These are phyloP conservation scores for Leucoagaricus sp. DNA, from an alignment of 1,284 basidiomycete genomes.

Conservation along the genomic window DNA sequence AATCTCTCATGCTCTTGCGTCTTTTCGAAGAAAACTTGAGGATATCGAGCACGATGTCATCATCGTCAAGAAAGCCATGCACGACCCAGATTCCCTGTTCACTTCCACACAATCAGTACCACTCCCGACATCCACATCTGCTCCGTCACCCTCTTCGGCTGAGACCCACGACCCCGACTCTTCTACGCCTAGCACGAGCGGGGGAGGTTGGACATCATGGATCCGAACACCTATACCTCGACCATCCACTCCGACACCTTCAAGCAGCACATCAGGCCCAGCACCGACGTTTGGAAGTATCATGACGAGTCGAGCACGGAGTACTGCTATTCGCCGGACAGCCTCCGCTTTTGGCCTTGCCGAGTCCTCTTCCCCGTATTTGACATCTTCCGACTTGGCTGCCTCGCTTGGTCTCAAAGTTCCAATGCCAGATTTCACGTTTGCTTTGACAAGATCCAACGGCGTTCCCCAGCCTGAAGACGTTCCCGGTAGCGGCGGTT, in stretches of 20 bases:
- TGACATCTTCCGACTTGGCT: not conserved
- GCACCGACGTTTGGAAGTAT: constrained; percentile 62
- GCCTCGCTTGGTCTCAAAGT: constrained; percentile 54
- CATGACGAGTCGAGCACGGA: constrained; percentile 65
- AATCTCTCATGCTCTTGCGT: constrained; percentile 48
- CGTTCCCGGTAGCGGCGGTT: not conserved
- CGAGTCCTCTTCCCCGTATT: not conserved
- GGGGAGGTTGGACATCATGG: constrained; percentile 58
- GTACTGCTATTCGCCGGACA: too few relatives aligned
- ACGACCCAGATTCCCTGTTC: constrained; percentile 36
- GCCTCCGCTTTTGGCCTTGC: constrained; percentile 14
- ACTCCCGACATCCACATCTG: not conserved
- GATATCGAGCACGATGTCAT: constrained; percentile 85
- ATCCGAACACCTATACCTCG: constrained; percentile 32
- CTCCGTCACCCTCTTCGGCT: not conserved
- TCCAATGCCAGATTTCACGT: constrained; percentile 53
- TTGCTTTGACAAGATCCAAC: not conserved
- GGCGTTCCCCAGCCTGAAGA: not conserved
- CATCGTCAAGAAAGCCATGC: constrained; percentile 56
- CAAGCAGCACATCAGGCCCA: too few relatives aligned
- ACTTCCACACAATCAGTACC: not conserved
- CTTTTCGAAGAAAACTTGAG: constrained; percentile 61
- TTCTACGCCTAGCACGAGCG: not conserved
- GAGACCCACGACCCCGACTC: not conserved
- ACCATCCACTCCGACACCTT: constrained; percentile 13